Base-by-base conservation (phyloP, 345 rosid species). In the Stellera chamaejasme region DNA sequence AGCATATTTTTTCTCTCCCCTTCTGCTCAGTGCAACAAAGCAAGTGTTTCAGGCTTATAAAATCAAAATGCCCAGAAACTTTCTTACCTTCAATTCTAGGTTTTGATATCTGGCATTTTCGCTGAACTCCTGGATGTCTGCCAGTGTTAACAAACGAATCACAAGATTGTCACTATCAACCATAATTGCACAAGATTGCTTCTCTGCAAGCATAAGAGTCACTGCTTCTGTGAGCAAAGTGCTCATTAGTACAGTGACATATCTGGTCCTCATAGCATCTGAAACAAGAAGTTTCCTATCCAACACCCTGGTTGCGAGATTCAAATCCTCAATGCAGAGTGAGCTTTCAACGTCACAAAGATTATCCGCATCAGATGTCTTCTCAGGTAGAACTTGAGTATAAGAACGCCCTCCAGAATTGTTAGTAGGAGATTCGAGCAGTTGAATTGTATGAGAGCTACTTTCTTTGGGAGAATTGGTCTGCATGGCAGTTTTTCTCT, bases 261-360 rank as follows among this genome's bases (percentile, higher is more conserved):
- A 91, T 75, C 81, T 84, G 56, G 92, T 85, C 61, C 91, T 82
- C 96, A 91, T 88, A 69, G 92, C 98, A 62, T 91, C 90, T 47
- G 88, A 80, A 65, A 91, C 95, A 65, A 64, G 71, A 51, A 85
- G 56, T 52, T 61, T 76, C 66, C 60, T 70, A n/a, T 64, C 68
- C 48, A 76, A 73, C 66, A 76, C 76, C 62, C 75, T 77, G 58
- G 55, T 56, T 60, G 70, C 74, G 28, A 43, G 27, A 50, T 53
- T 58, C 48, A 77, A 73, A 66, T 79, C 82, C 58, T 80, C 83
- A 54, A 80, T 5, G 63, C 98, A 91, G 49, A 91, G 96, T 48
- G 96, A 91, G 72, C 90, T 82, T 75, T 91, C 98, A 63, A 85
- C 67, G 69, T 85, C 92, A 73, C 98, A 91, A 48, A 82, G 91